Percentiles rank a stretch among this genome's conserved stretches.
phyloP scores from a whole-genome alignment of 2,329 filamentous ascomycete genomes.

The Helotiales sp. region DNA sequence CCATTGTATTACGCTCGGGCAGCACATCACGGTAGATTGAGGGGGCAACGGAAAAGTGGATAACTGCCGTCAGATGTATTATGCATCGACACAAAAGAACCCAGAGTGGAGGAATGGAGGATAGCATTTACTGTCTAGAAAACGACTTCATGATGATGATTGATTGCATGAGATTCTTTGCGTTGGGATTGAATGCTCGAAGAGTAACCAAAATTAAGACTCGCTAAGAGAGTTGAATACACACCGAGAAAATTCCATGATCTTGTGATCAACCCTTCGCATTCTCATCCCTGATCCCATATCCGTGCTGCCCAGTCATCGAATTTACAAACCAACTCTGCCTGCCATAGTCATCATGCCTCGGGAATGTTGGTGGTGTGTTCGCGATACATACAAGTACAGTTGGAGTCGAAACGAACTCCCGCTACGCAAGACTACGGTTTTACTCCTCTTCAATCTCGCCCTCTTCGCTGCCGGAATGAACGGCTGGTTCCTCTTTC shows the following conservation, averaged over 20 bases:
- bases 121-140: slow-evolving; percentile 29
- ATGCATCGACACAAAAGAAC: slow-evolving; percentile 20
- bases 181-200: slow-evolving; percentile 10
- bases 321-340: slow-evolving; percentile 28
- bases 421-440: background rate
- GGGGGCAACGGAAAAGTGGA: slow-evolving; percentile 65
- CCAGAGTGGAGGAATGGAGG: background rate
- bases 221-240: slow-evolving; percentile 38
- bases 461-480: slow-evolving; percentile 91
- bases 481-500: slow-evolving; percentile 52
- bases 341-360: slow-evolving; percentile 43
- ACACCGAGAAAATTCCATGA: slow-evolving; percentile 33
- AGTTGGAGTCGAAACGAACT: slow-evolving; percentile 21
- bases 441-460: slow-evolving; percentile 86
- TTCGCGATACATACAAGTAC: slow-evolving; percentile 44
- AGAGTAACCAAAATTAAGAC: slow-evolving; percentile 21
- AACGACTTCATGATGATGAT: slow-evolving; percentile 23
- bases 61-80: slow-evolving; percentile 57
- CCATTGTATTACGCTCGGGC: slow-evolving; percentile 13
- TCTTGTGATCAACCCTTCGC: slow-evolving; percentile 1
- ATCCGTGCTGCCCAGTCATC: slow-evolving; percentile 4
- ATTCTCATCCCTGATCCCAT: background rate
- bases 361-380: slow-evolving; percentile 36
- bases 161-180: slow-evolving; percentile 3
- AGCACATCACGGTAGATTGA: slow-evolving; percentile 45